Evolutionary conservation across 371 early-diverging fungal genomes (phyloP).

Genomic region (Basidiobolus meristosporus): DNA sequence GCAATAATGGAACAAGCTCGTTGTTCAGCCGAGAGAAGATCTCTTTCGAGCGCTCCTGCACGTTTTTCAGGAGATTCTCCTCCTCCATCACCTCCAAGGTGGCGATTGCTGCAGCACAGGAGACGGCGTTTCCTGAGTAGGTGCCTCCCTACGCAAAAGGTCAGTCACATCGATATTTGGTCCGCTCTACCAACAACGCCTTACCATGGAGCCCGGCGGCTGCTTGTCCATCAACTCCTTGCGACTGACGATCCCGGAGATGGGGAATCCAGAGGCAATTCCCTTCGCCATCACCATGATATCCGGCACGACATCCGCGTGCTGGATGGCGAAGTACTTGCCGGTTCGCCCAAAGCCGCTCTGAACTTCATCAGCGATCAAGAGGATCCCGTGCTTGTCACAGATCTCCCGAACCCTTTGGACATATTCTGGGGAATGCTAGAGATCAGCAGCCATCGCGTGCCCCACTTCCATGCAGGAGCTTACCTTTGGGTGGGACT

Average conservation of each 20-base stretch:
- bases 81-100: conserved; percentile 18
- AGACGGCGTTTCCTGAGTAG: conserved; percentile 21
- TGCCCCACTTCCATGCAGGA: too few species aligned
- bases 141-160: conserved; percentile 15
- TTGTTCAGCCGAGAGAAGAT: conserved; percentile 16
- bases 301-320: conserved; percentile 17
- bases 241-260: conserved; percentile 19
- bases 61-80: conserved; percentile 19
- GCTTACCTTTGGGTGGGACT: conserved; percentile 47
- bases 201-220: conserved; percentile 19
- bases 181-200: background rate
- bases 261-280: conserved; percentile 25
- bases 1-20: conserved; percentile 12
- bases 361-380: conserved; percentile 75
- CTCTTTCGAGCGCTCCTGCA: conserved; percentile 16
- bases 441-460: too few species aligned
- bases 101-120: conserved; percentile 27
- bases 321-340: conserved; percentile 32
- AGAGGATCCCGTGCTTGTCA: conserved; percentile 29
- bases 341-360: conserved; percentile 74
- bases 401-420: conserved; percentile 40
- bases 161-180: background rate
- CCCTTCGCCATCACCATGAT: conserved; percentile 32
- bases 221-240: conserved; percentile 20
- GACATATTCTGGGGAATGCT: conserved; percentile 45